Evolutionary conservation across 345 rosid species (phyloP).

Genomic region (Arabidopsis thaliana): DNA sequence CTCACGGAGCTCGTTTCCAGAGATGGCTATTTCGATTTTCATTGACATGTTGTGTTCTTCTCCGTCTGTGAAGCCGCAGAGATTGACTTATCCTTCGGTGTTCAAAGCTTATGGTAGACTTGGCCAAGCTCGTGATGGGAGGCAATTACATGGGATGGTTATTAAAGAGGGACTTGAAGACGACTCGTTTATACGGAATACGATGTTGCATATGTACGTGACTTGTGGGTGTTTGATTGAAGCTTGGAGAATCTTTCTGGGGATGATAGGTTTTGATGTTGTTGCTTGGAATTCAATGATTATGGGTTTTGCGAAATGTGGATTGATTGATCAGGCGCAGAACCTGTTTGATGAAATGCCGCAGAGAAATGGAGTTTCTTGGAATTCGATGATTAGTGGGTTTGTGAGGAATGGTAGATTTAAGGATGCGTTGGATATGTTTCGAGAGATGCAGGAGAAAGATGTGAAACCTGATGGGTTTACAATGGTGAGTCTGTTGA

Average conservation of each 20-base stretch:
- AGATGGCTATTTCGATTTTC: constrained; percentile 58
- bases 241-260: constrained; percentile 55
- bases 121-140: constrained; percentile 57
- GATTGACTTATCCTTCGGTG: constrained; percentile 80
- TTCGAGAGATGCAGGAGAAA: constrained; percentile 55
- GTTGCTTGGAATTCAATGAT: constrained; percentile 82
- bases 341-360: constrained; percentile 62
- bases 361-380: constrained; percentile 54
- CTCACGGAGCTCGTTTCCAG: constrained; percentile 66
- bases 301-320: constrained; percentile 62
- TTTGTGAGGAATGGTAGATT: constrained; percentile 65
- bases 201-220: constrained; percentile 64
- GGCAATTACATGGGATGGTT: constrained; percentile 73
- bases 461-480: constrained; percentile 59
- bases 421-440: constrained; percentile 63
- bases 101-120: constrained; percentile 73
- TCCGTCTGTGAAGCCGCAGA: constrained; percentile 57
- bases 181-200: constrained; percentile 64
- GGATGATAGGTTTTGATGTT: constrained; percentile 51
- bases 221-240: constrained; percentile 63
- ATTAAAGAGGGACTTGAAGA: constrained; percentile 66
- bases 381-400: constrained; percentile 84
- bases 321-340: constrained; percentile 60
- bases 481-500: constrained; percentile 78
- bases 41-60: constrained; percentile 55